These are phyloP conservation scores for Patellaria atrata DNA, from an alignment of 495 filamentous ascomycete genomes.

Conservation along the genomic window DNA sequence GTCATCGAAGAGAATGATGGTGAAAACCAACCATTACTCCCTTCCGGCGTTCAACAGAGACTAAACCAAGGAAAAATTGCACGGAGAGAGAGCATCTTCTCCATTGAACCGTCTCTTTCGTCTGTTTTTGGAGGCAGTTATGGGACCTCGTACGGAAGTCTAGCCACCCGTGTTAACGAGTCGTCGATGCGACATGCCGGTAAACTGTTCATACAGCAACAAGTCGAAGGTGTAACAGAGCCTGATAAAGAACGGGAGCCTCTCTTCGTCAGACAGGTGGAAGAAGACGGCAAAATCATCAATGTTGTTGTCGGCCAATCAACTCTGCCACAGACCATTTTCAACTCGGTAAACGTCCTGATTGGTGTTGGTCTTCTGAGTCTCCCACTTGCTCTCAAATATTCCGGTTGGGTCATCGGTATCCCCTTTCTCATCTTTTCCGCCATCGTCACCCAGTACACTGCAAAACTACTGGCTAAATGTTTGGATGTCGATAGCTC, in stretches of 20 bases:
- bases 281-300: constrained; percentile 72
- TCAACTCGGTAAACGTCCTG: constrained; percentile 92
- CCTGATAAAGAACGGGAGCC: constrained; percentile 59
- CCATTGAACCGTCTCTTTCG: constrained; percentile 45
- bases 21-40: constrained; percentile 13
- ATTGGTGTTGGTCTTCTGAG: constrained; percentile 84
- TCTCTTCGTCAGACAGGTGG: constrained; percentile 69
- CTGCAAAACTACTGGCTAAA: constrained; percentile 70
- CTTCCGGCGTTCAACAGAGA: constrained; percentile 8
- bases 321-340: constrained; percentile 86
- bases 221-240: constrained; percentile 32
- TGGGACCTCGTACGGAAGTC: constrained; percentile 63
- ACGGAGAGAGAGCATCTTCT: constrained; percentile 39
- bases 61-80: constrained; percentile 4
- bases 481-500: constrained; percentile 78
- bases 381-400: constrained; percentile 77
- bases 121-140: constrained; percentile 56
- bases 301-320: constrained; percentile 78
- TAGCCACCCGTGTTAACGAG: constrained; percentile 52
- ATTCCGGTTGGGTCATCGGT: constrained; percentile 83
- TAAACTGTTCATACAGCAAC: constrained; percentile 57
- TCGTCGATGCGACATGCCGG: constrained; percentile 57
- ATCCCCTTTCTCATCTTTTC: constrained; percentile 58
- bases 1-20: constrained; percentile 16
- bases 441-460: constrained; percentile 67